Base-by-base conservation (phyloP, 73 alveolate species). In the Symbiodinium natans region DNA sequence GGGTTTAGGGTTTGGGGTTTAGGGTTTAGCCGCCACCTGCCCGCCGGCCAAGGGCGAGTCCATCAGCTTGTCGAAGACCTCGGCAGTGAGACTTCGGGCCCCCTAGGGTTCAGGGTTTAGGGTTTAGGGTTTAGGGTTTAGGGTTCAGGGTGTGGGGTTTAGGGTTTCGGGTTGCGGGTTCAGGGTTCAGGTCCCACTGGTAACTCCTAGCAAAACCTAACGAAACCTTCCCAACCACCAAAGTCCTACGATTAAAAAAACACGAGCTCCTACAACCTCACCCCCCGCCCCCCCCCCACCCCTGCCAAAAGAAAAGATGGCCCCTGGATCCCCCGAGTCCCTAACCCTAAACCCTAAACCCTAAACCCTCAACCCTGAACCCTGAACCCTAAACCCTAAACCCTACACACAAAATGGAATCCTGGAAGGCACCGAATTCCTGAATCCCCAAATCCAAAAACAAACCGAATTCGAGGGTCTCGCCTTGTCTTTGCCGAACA, bases 401-500 rank as follows among this genome's bases (percentile, higher is more conserved):
- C 74, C 31, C 25, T 56, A 15, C 25, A 11, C 31, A 56, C 74
- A 56, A 56, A 11, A 56, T 8, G 33, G 33, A 56, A 8, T 46
- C 59, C 13, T 46, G 59, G 13, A 46, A 13, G 13, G 59, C 13
- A 9, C 59, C 59, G 59, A 6, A 46, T n/a, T n/a, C 59, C 6
- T 46, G 21, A 46, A 46, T 13, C 59, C 59, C 59, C 6, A 9
- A 6, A 6, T 46, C 74, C 74, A 2, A 21, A 56, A 56, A 56
- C 31, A 9, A 9, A 56, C 2, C 31, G 33, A 9, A 3, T n/a
- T 21, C 31, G 31, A 19, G 74, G 74, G 31, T 9, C 77, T 1
- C 36, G 34, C 77, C 34, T 63, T 63, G 77, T 63, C 77, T 63
- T 63, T 63, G 77, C 77, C 77, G 77, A 63, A 63, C 77, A 27